Evolutionary conservation across 2,329 filamentous ascomycete genomes (phyloP), one percentile per base, ranked within the genome.

Genomic region (Penicillium sp.): DNA sequence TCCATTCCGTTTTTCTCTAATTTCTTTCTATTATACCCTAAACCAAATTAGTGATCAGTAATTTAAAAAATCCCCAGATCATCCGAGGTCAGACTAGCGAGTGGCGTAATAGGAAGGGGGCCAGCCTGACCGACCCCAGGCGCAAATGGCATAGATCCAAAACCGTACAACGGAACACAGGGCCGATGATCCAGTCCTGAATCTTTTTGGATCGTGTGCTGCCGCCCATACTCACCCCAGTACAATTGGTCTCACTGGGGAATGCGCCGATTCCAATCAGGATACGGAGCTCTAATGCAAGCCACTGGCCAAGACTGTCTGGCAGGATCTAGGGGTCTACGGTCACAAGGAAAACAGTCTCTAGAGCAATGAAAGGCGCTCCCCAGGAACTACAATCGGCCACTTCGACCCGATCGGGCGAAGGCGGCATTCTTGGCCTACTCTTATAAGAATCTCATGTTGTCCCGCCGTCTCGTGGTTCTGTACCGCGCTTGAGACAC

Each of bases 231-330:
- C 18, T 31, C 21, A 13, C 24, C 26, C 23, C 38, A 33, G 36
- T 26, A 57, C 41, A 24, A 34, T n/a, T 45, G 54, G 43, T 54
- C 55, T 59, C 46, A 61, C 52, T 62, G 60, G 57, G 47, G 56
- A 56, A 56, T 47, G n/a, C 47, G 48, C 55, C 59, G 51, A 51
- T 58, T 57, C 57, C 58, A 52, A 60, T 57, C 45, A 51, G 58
- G 57, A 62, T 56, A 59, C 58, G 60, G 60, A 62, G 57, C 52
- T 44, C 42, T 49, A 16, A 28, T 39, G 53, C 48, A 54, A 52
- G 60, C 58, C 60, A 61, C 60, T 39, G 45, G 47, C 49, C 50
- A 44, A 44, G 47, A 41, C 52, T 45, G 49, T 13, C 38, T 51
- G 28, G 24, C 55, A 47, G 44, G 26, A 47, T 33, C 48, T 42